Conservation (phyloP, 106 monocot genomes). For the Allium sativum region DNA sequence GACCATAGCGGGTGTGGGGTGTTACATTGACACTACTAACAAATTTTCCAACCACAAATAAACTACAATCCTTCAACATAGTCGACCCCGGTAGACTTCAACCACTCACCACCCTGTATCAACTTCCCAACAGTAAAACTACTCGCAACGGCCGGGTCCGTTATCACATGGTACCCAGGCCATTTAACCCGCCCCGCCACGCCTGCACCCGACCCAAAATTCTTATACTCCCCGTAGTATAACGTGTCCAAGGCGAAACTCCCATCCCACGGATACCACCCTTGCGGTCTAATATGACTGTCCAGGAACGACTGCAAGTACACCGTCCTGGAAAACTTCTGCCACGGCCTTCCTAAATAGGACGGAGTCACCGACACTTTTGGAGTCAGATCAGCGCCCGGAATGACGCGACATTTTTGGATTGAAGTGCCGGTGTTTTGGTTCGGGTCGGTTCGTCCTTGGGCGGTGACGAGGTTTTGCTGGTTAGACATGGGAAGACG, state of each 20-base stretch:
- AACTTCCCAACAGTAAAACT: slow-evolving; percentile 61
- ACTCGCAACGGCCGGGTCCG: slow-evolving; percentile 5
- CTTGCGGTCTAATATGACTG: slow-evolving; percentile 26
- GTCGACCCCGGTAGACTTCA: slow-evolving; percentile 52
- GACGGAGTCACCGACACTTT: slow-evolving; percentile 11
- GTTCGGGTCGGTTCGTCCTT: slow-evolving; percentile 56
- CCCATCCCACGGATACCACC: slow-evolving; percentile 61
- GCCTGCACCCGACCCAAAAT: slow-evolving; percentile 48
- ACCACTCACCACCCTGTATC: slow-evolving; percentile 64
- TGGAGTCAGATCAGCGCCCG: slow-evolving; percentile 21
- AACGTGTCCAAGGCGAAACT: slow-evolving; percentile 50
- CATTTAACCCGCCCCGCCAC: slow-evolving; percentile 40
- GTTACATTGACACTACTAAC: too few species aligned
- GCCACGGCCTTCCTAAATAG: slow-evolving; percentile 77
- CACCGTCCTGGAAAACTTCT: slow-evolving; percentile 53
- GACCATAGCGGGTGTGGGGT: too few species aligned
- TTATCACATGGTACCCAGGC: slow-evolving; percentile 41
- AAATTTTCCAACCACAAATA: too few species aligned
- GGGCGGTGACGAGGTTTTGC: slow-evolving; percentile 77
- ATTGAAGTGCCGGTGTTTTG: slow-evolving; percentile 73
- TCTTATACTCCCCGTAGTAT: slow-evolving; percentile 69
- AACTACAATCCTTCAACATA: slow-evolving; percentile 37
- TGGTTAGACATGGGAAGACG: slow-evolving; percentile 47
- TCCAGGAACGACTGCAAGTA: slow-evolving; percentile 61
- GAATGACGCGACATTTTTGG: slow-evolving; percentile 55